Evolutionary conservation across 768 basidiomycete genomes (phyloP), one percentile per base, ranked within the genome.

Genomic region (Lactarius sanguifluus): DNA sequence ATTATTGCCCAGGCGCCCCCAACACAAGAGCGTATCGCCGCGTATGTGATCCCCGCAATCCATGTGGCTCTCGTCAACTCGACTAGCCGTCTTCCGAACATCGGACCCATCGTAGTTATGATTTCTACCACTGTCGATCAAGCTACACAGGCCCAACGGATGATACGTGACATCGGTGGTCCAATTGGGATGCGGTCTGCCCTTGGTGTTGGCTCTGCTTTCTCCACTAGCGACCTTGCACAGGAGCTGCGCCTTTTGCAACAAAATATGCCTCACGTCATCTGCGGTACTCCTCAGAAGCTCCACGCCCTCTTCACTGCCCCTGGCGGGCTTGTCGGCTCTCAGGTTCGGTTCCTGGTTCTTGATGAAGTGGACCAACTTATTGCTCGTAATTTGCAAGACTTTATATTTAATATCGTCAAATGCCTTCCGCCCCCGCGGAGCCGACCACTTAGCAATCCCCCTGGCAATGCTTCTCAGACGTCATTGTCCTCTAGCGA

Each of bases 1-100:
- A 98, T 98, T 73, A 98, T 99, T 73, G 96, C 96, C 10, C 97
- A 99, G 78, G 97, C 96, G 12, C 97, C 97, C 57, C 96, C 97
- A 1, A 98, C 97, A 0, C 96, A 98, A 76, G 97, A 99, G 76
- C 85, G 97, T 56, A 99, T 99, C 72, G 96, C 96, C 28, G 94
- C 96, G 65, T 99, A 99, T 77, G 89, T 94, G 59, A 94, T 96
- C 67, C 94, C 93, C 58, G 91, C 91, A 34, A 90, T 94, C 55
- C 91, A 94, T 73, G 85, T 90, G 61, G 89, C 91, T 40, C 80
- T 95, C 64, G 83, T 87, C 41, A 83, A 89, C 67, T 82, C 88
- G 30, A 71, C 79, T 20, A 78, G 78, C 34, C 85, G 83, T 13
- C 81, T 81, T 40, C 82, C 87, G 18, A 85, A 85, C 67, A 86